A percentile compares a stretch with the other conserved stretches of the same genome.
Conservation (phyloP, 2,329 filamentous ascomycete species). For the Diaporthe nobilis region DNA sequence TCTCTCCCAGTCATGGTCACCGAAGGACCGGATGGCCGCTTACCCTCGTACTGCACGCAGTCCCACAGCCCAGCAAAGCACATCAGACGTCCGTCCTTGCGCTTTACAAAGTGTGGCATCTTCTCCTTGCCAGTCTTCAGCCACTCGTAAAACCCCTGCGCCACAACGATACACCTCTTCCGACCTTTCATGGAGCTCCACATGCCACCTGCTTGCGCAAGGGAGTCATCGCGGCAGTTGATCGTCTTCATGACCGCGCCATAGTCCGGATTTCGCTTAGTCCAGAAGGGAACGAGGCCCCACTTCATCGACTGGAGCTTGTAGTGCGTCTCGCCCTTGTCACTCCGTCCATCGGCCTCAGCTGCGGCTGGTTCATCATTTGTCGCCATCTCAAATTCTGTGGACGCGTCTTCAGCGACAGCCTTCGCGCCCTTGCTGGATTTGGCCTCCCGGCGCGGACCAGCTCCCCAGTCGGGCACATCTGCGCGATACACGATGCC, state of each 20-base stretch:
- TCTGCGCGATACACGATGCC: slow-evolving; percentile 90
- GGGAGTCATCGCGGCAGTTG: slow-evolving; percentile 93
- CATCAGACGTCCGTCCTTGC: slow-evolving; percentile 87
- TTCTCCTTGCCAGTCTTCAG: slow-evolving; percentile 86
- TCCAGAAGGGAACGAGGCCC: slow-evolving; percentile 96
- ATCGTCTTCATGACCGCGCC: slow-evolving; percentile 87
- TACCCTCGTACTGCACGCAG: slow-evolving; percentile 84
- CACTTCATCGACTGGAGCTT: slow-evolving; percentile 96
- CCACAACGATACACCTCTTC: slow-evolving; percentile 89
- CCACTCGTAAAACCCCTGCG: slow-evolving; percentile 98
- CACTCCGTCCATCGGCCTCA: background rate
- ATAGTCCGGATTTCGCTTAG: slow-evolving; percentile 85
- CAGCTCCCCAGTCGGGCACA: slow-evolving; percentile 72
- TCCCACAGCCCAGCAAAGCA: slow-evolving; percentile 95
- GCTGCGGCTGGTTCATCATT: background rate
- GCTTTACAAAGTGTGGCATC: slow-evolving; percentile 85
- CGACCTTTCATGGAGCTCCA: slow-evolving; percentile 92
- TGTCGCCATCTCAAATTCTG: slow-evolving; percentile 4
- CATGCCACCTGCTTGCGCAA: slow-evolving; percentile 83
- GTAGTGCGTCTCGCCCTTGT: slow-evolving; percentile 68
- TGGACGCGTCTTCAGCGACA: slow-evolving; percentile 34
- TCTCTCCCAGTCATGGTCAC: background rate
- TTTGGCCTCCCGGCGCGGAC: slow-evolving; percentile 50
- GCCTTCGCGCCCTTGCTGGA: slow-evolving; percentile 44
- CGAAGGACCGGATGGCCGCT: slow-evolving; percentile 28